phyloP scores from a whole-genome alignment of 441 rosid species.

The Dalechampia spathulata region DNA sequence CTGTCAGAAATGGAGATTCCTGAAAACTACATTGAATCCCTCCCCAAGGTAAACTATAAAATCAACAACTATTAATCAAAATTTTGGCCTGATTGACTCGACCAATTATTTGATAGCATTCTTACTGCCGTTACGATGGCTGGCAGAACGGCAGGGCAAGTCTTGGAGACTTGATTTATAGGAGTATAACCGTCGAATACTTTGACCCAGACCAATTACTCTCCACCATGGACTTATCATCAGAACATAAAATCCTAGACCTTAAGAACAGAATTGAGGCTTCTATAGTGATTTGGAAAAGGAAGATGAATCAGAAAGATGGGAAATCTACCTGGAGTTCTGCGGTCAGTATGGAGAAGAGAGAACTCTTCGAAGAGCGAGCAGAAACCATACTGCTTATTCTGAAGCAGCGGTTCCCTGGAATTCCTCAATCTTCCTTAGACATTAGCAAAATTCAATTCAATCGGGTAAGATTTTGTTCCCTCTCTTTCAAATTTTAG shows the following conservation, averaged over 20 bases:
- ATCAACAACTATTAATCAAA: neutral
- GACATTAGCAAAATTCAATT: constrained; percentile 92
- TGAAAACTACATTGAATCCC: constrained; percentile 85
- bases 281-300: constrained; percentile 82
- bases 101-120: neutral
- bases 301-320: constrained; percentile 84
- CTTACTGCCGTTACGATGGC: neutral
- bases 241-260: constrained; percentile 84
- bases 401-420: constrained; percentile 75
- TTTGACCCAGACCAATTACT: constrained; percentile 84
- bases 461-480: constrained; percentile 44
- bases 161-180: constrained; percentile 77
- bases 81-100: too few relatives aligned
- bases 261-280: constrained; percentile 93
- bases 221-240: constrained; percentile 61
- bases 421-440: constrained; percentile 79
- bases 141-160: constrained; percentile 81
- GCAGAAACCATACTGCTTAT: constrained; percentile 85
- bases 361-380: constrained; percentile 91
- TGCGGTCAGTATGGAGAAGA: constrained; percentile 74
- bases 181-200: constrained; percentile 62
- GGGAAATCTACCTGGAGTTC: constrained; percentile 84
- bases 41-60: constrained; percentile 61
- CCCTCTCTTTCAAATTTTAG: neutral
- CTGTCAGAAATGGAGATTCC: constrained; percentile 90